Conservation (phyloP, 352 stramenopile species). For the Globisporangium rhizosaccharum region DNA sequence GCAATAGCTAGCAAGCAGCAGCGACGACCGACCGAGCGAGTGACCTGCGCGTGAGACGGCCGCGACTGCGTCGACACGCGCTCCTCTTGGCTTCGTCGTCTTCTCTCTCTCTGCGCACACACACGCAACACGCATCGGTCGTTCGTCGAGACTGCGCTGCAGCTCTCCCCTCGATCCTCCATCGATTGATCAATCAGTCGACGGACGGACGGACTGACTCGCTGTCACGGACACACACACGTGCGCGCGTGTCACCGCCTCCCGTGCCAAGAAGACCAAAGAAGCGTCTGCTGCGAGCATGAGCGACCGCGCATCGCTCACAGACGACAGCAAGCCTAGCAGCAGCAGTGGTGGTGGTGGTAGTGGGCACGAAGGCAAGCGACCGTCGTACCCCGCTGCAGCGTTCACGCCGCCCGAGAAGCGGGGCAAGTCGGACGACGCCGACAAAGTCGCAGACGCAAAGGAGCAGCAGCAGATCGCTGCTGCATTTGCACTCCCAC, state of each 20-base stretch:
- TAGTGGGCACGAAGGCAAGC: conserved; percentile 13
- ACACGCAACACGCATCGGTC: too few relatives aligned
- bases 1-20: background rate
- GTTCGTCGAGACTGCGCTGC: too few relatives aligned
- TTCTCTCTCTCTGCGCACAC: background rate
- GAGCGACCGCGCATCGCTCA: conserved; percentile 7
- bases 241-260: background rate
- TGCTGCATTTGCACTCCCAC: conserved; percentile 4
- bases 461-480: conserved; percentile 1
- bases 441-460: conserved; percentile 1
- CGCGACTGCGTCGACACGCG: background rate
- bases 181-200: background rate
- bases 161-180: background rate
- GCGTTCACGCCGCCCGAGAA: conserved; percentile 16
- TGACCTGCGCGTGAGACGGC: background rate
- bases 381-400: conserved; percentile 10
- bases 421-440: conserved; percentile 12
- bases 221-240: background rate
- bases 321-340: conserved; percentile 4
- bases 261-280: background rate
- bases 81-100: background rate
- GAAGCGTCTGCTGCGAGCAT: background rate
- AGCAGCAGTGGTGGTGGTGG: background rate
- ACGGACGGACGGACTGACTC: background rate
- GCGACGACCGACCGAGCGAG: background rate